Evolutionary conservation across 129 eudicot species (phyloP), one percentile per base, ranked within the genome.

Genomic region (Escallonia herrerae): DNA sequence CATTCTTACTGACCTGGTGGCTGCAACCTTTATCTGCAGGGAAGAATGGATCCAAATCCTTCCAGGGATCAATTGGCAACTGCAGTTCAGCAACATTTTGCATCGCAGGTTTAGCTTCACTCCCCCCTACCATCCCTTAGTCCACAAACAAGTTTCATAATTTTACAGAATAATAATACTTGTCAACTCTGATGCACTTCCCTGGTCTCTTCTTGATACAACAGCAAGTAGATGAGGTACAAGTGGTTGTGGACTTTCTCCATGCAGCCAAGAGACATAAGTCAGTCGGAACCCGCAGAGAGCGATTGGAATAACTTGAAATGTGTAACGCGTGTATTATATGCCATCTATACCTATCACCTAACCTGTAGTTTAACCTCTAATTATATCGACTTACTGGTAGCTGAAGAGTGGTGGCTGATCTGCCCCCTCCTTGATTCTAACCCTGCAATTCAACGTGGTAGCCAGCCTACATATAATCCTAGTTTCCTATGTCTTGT

Each of bases 161-260:
- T 51, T 51, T 51, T 13, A 51, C 56, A 12, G 4, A 51, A 51
- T 3, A 3, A 51, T 51, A 51, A 12, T 3, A 51, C 12, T 13
- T 12, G 7, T 51, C 56, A 51, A 2, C 12, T 1, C 55, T 51
- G n/a, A 51, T 45, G 37, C 40, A 37, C 11, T 63, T 70, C 2
- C 15, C 43, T 58, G 50, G 42, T 40, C 53, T 61, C 46, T 38
- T 74, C 53, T 67, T 41, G 4, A 48, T 69, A 43, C 57, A 6
- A 75, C 91, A 91, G 97, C 79, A 77, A 77, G 89, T 87, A 40
- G 86, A 90, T 15, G 97, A 91, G 81, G 75, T 85, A 65, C 89
- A 91, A 73, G 97, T 82, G 63, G 79, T 91, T 51, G 68, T 83
- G 80, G 97, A 87, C 58, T 91, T 91, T 69, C 76, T 91, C 68